Base-by-base conservation (phyloP, 805 yeast genomes). In the Monosporozyma aerobia region DNA sequence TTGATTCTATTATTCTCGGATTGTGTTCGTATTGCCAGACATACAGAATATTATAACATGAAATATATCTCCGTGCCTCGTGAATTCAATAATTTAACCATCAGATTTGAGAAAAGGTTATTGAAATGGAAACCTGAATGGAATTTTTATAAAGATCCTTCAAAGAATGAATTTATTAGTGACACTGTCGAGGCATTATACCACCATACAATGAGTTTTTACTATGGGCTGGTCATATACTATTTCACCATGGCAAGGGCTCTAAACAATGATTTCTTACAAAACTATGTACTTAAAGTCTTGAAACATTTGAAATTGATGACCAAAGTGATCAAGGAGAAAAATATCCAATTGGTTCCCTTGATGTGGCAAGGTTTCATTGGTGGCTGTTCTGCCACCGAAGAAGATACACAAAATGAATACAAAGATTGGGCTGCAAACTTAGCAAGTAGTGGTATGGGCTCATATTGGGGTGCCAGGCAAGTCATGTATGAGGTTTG, bases 291-390 rank as follows among this genome's bases (percentile, higher is more conserved):
- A 2, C 76, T 72, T 44, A 72, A 75, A 39, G 85, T 87, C 1
- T 72, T 88, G 49, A 70, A 73, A 25, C 89, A 85, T 62, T 69
- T 88, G 57, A 81, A 83, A 60, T 73, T 76, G 52, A 77, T 89
- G 52, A 86, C 82, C 53, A 63, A 66, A 43, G 70, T 87, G 48
- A 80, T 83, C 35, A 76, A 77, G 6, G 56, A 57, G 2, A 66
- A 71, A 16, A 69, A 75, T 22, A 81, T 79, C 27, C 81, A 83
- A 1, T 77, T 84, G 22, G 79, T 84, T 37, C 96, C 97, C 3
- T 70, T 87, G 35, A 81, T 87, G 59, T 89, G 96, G 94, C 92
- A 86, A 62, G 95, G 94, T 0, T 89, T 89, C 59, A 83, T 89
- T 45, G 90, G 92, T 1, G 96, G 95, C 0, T 84, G 94, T 61